Evolutionary conservation across 2,329 filamentous ascomycete species (phyloP), one percentile per base, ranked within the genome.

Genomic region (Purpureocillium takamizusanense): DNA sequence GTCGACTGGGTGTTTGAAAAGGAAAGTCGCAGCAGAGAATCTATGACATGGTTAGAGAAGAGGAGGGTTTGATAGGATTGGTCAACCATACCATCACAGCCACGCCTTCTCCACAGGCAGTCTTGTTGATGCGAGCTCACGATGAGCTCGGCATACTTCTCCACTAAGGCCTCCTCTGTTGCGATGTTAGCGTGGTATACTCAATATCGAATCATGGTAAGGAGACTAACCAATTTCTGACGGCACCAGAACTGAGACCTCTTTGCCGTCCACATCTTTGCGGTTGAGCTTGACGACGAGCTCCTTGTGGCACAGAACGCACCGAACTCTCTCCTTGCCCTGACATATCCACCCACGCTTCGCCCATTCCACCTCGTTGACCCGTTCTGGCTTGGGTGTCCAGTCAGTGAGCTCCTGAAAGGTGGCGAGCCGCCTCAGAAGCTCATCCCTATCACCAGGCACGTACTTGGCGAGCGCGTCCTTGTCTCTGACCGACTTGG

Each of bases 311-410:
- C 92, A 98, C 3, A 89, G 78, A 31, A 83, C 81, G 57, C 92
- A 98, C 14, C 80, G 78, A 13, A 97, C 86, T 4, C 84, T 84
- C 60, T 94, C 88, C 46, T 80, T 79, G 50, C 83, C 83, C 33
- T 83, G 78, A 52, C 90, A 95, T 4, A 82, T 72, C 90, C 92
- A 98, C 1, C 90, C 90, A 42, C 85, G 70, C 66, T 90, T 95
- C 1, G 89, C 89, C 92, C 92, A 98, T 57, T 88, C 83, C 7
- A 95, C 80, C 62, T 97, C 92, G 54, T 79, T 87, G 50, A 97
- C 81, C 27, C 70, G 72, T 37, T 89, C 77, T 0, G 92, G 89
- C 57, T 97, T 97, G 0, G 86, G 84, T n/a, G 85, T 83, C 90
- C 90, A 98, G 56, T 84, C 77, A 38, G 87, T 92, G 35, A 97